Conservation (phyloP, 441 rosid genomes). For the Erodium trifolium region DNA sequence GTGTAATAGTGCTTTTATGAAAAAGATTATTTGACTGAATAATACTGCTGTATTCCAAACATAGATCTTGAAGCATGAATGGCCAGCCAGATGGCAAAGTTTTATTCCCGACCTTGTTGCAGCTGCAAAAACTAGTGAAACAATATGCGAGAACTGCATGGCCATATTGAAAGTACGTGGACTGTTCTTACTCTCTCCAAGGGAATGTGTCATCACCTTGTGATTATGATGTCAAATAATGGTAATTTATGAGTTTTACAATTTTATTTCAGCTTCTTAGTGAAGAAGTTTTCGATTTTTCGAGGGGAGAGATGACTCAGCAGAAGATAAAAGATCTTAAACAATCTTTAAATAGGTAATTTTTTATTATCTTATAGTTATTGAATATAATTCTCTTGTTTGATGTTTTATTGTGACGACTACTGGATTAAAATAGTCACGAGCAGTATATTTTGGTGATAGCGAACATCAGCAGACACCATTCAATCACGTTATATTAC, state of each 20-base stretch:
- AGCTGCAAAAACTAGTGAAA: constrained; percentile 99
- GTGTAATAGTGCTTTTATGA: neutral
- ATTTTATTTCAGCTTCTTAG: constrained; percentile 65
- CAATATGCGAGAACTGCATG: constrained; percentile 99
- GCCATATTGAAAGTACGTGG: constrained; percentile 75
- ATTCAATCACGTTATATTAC: too few relatives aligned
- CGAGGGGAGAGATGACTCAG: constrained; percentile 99
- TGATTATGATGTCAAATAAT: neutral
- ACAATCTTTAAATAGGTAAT: constrained; percentile 88
- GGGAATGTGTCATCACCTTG: neutral
- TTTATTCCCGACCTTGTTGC: constrained; percentile 99
- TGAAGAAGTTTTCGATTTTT: constrained; percentile 99
- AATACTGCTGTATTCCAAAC: constrained; percentile 10
- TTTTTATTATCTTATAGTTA: neutral
- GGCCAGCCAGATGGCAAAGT: constrained; percentile 98
- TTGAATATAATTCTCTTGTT: neutral
- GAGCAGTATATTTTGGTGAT: too few relatives aligned
- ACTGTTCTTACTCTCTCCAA: neutral
- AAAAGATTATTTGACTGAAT: constrained; percentile 4
- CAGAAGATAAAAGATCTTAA: constrained; percentile 97
- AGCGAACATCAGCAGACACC: too few relatives aligned
- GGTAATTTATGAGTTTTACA: constrained; percentile 18
- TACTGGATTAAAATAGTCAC: neutral
- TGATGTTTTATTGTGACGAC: neutral
- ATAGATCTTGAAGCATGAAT: constrained; percentile 97